Base-by-base conservation (phyloP, 1,284 basidiomycete species). In the Xerocomus nothofagi region DNA sequence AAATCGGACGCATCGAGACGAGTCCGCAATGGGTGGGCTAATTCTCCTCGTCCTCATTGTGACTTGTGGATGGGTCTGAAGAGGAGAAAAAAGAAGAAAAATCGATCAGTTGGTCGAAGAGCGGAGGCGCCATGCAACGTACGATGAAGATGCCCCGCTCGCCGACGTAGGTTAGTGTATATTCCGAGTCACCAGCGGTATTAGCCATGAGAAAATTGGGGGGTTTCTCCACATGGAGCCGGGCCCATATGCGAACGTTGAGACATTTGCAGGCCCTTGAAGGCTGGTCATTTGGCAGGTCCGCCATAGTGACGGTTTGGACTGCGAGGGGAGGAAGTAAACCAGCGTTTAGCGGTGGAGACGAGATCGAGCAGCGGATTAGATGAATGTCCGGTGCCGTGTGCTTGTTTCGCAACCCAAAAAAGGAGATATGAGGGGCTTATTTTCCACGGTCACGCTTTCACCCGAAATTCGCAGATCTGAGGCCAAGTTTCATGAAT, bases 71-170 rank as follows among this genome's bases (percentile, higher is more conserved):
- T 88, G 84, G 20, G 67, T 69, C 88, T 91, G 56, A 21, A 41
- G 55, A 55, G 21, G 27, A 1, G 10, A 4, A 9, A 21, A 14
- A 51, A 44, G 46, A 50, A 48, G 56, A 44, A 60, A 38, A 53
- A 46, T 57, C 23, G 36, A 49, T 47, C 20, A 39, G 41, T 20
- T 14, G 14, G 26, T 24, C 43, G 27, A 44, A 20, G 36, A 39
- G 37, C n/a, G 45, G 18, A 5, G 11, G 37, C 6, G 20, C 6
- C 14, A 41, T 29, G 44, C 33, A 42, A 73, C 83, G 42, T 61
- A 89, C 88, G 47, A 88, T 76, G 47, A 69, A 69, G 51, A 91
- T 79, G 37, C 86, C 87, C 40, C 82, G 76, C 50, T 86, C 80
- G 18, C 78, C 82, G 49, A 86, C 83, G 63, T 81, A 82, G 31